Conservation (phyloP, 768 basidiomycete species). For the Pisolithus tinctorius region DNA sequence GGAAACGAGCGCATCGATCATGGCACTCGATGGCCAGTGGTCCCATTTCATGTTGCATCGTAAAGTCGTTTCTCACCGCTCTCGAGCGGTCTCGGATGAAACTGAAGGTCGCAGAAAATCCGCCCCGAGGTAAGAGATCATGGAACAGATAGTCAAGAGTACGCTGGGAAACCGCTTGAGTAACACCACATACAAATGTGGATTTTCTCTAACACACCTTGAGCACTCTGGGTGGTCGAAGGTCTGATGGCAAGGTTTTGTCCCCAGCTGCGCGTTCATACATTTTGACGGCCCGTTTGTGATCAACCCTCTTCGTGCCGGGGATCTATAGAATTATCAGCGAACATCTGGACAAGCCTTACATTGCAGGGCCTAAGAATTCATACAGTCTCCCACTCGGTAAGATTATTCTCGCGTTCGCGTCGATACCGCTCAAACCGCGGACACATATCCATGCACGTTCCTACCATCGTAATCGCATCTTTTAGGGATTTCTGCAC, state of each 20-base stretch:
- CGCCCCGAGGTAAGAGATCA: conserved; percentile 61
- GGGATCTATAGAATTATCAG: conserved; percentile 55
- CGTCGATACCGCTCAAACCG: conserved; percentile 88
- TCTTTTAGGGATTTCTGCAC: conserved; percentile 78
- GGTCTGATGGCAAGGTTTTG: conserved; percentile 84
- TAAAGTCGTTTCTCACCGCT: conserved; percentile 88
- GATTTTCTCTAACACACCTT: conserved; percentile 39
- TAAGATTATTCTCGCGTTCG: conserved; percentile 83
- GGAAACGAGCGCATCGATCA: conserved; percentile 90
- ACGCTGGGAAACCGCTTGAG: conserved; percentile 34
- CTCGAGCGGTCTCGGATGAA: conserved; percentile 93
- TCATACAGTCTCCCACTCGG: conserved; percentile 78
- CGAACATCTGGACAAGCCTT: conserved; percentile 5
- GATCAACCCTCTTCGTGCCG: conserved; percentile 81
- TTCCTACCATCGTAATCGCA: conserved; percentile 89
- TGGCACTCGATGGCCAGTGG: conserved; percentile 80
- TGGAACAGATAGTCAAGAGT: conserved; percentile 93
- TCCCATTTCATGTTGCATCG: conserved; percentile 82
- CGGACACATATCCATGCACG: conserved; percentile 92
- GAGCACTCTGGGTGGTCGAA: conserved; percentile 81
- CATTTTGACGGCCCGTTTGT: conserved; percentile 83
- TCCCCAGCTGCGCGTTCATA: conserved; percentile 95
- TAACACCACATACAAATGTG: not conserved
- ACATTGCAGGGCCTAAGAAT: conserved; percentile 1
- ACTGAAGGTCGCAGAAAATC: conserved; percentile 63